A percentile compares a stretch with the other conserved stretches of the same genome.
These are phyloP conservation scores for Circinella minor DNA, from an alignment of 371 early-diverging fungal species.

Conservation along the genomic window DNA sequence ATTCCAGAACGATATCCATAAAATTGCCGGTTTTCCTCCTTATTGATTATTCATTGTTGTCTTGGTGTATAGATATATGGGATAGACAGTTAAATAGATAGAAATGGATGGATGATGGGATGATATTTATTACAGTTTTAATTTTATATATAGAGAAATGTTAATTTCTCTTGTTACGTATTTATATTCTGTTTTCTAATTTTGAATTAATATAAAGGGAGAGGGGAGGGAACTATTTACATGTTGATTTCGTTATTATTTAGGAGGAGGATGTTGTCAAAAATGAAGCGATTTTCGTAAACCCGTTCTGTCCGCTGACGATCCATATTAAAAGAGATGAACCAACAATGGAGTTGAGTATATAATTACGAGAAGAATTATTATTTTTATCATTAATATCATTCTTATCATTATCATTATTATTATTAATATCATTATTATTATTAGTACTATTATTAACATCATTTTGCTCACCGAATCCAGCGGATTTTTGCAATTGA, in stretches of 20 bases:
- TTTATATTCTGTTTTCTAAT: background rate
- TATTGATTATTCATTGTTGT: no score
- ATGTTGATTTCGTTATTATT: background rate
- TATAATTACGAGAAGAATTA: background rate
- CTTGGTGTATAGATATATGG: no score
- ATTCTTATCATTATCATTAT: background rate
- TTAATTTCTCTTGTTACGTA: background rate
- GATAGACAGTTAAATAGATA: background rate
- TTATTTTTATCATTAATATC: background rate
- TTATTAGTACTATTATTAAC: background rate
- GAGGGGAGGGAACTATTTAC: background rate
- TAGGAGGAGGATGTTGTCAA: constrained; percentile 11
- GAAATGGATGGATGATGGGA: background rate
- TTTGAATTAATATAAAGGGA: background rate
- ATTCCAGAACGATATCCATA: background rate
- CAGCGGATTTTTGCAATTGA: constrained; percentile 7
- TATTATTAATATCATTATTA: background rate
- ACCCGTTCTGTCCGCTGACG: constrained; percentile 14
- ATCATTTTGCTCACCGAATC: background rate
- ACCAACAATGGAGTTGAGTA: constrained; percentile 16
- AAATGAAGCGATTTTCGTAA: constrained; percentile 5
- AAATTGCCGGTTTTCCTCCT: background rate
- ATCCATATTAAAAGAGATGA: constrained; percentile 17
- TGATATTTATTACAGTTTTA: constrained; percentile 1
- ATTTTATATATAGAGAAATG: background rate